Evolutionary conservation across 139 green algal species (phyloP), one percentile per base, ranked within the genome.

Genomic region (Mesotaenium endlicherianum): DNA sequence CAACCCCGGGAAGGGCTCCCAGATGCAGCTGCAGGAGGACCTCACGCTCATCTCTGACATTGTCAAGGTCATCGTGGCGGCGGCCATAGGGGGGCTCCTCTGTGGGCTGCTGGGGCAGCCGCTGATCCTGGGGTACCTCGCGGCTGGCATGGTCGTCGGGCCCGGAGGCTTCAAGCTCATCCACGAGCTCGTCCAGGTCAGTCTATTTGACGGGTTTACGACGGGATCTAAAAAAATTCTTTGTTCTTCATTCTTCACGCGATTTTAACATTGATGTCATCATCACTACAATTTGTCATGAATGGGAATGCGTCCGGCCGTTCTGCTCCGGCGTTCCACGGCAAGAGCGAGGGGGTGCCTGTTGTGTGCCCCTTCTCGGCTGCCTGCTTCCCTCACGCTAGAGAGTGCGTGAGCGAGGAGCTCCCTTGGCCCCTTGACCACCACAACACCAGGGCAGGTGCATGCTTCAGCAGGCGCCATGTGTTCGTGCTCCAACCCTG

Each of bases 11-110:
- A 96, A 95, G 87, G 92, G 70, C 57, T 85, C 84, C 1, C 81
- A 93, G 0, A 91, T 95, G 70, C 92, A 94, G 0, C 83, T 98
- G 20, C 97, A 95, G 1, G 83, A 98, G 78, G 95, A 98, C 87
- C 90, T 93, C 0, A 90, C 92, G 70, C 87, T 98, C 1, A 93
- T 98, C 2, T 78, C 89, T 4, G 95, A 98, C 88, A 80, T 98
- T 4, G 94, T 85, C 20, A 88, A 78, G 68, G 75, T 91, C 38
- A 64, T 92, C 36, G 80, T 89, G 30, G 70, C 72, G n/a, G 88
- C 88, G n/a, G 81, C 88, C 81, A 30, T 94, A 30, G 91, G 92
- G 1, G 96, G 94, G 5, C 80, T 91, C 69, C 16, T 92, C 1
- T 94, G 95, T 82, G 92, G 95, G 82, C 74, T 90, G 0, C 39